Evolutionary conservation across 306 rosid species (phyloP).

Genomic region (Medicago arabica): DNA sequence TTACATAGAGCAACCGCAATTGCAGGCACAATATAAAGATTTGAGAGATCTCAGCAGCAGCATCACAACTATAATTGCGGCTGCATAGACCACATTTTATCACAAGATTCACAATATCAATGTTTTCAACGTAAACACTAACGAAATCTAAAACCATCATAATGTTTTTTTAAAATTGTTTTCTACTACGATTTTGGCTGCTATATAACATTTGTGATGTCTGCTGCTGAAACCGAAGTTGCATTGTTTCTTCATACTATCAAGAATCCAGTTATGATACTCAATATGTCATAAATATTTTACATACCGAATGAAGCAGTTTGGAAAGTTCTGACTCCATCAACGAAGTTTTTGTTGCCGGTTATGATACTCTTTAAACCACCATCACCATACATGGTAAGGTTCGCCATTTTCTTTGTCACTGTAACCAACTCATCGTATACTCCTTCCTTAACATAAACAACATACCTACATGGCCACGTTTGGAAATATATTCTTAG

Average conservation of each 20-base stretch:
- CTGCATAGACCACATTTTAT: not conserved
- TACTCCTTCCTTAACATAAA: conserved; percentile 77
- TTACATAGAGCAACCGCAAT: not conserved
- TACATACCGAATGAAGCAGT: conserved; percentile 82
- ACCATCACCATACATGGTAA: conserved; percentile 89
- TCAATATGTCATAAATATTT: not conserved
- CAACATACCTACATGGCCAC: conserved; percentile 64
- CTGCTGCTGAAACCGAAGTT: not conserved
- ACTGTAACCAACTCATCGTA: conserved; percentile 72
- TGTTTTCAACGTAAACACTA: not conserved
- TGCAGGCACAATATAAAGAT: not conserved
- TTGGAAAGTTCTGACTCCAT: conserved; percentile 75
- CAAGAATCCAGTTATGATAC: no score
- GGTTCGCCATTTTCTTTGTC: conserved; percentile 60
- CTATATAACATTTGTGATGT: not conserved
- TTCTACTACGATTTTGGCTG: not conserved
- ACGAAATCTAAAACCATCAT: no score
- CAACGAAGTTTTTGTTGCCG: conserved; percentile 68
- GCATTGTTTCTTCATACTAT: no score
- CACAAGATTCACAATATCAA: not conserved
- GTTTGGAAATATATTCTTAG: not conserved
- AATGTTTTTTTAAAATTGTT: no score
- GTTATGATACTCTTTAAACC: conserved; percentile 72
- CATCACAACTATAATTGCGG: not conserved
- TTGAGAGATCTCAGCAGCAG: not conserved